Percentiles rank a stretch among this genome's conserved stretches.
phyloP scores from a whole-genome alignment of 805 yeast genomes.

The Saturnispora galanensis region DNA sequence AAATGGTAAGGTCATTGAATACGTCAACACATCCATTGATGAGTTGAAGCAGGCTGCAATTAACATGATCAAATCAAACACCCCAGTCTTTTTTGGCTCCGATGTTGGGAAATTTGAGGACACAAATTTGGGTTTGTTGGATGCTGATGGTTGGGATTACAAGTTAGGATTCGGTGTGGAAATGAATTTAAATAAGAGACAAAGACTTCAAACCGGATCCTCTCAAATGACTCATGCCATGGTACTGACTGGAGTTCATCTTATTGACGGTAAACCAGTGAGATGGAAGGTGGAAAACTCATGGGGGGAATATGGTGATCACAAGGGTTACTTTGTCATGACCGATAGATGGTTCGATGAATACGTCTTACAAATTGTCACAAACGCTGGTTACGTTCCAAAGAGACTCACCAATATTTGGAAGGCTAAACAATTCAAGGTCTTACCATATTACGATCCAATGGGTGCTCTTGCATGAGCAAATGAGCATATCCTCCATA shows the following conservation, averaged over 20 bases:
- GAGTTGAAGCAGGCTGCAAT: slow-evolving; percentile 55
- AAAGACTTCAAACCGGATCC: slow-evolving; percentile 27
- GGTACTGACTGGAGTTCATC: slow-evolving; percentile 75
- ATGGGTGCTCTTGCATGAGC: slow-evolving; percentile 59
- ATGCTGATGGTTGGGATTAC: slow-evolving; percentile 60
- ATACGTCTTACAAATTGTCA: slow-evolving; percentile 62
- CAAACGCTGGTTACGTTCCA: slow-evolving; percentile 26
- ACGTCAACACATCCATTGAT: slow-evolving; percentile 58
- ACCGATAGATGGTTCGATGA: slow-evolving; percentile 68
- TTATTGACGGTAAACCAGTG: slow-evolving; percentile 46
- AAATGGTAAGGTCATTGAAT: slow-evolving; percentile 64
- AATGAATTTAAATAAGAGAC: slow-evolving; percentile 27
- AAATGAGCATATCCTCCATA: background rate
- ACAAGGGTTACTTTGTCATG: slow-evolving; percentile 64
- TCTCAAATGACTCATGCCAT: slow-evolving; percentile 88
- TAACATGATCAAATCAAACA: slow-evolving; percentile 57
- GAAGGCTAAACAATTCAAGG: slow-evolving; percentile 37
- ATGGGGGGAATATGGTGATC: slow-evolving; percentile 67
- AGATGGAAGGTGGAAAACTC: slow-evolving; percentile 75
- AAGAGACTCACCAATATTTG: slow-evolving; percentile 35
- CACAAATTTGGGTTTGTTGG: slow-evolving; percentile 57
- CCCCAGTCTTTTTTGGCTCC: slow-evolving; percentile 81
- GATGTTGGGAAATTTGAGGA: slow-evolving; percentile 74
- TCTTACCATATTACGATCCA: slow-evolving; percentile 66
- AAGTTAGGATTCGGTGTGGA: slow-evolving; percentile 40